Conservation (phyloP, 2,329 filamentous ascomycete genomes). For the Dactylellina leptospora region DNA sequence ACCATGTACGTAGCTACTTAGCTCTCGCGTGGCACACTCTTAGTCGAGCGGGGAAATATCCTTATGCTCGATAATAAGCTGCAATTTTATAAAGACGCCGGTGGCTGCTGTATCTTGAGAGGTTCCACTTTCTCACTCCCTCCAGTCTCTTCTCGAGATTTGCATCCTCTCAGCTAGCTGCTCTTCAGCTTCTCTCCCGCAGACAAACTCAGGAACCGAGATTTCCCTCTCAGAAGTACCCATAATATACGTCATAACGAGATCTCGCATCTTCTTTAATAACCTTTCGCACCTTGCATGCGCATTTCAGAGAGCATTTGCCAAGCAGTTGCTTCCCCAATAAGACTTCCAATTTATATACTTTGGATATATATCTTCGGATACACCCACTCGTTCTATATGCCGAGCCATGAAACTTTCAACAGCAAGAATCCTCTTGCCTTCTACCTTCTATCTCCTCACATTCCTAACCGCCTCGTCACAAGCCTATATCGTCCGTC, state of each 20-base stretch:
- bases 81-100: conserved; percentile 38
- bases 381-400: background rate
- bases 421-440: conserved; percentile 43
- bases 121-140: conserved; percentile 26
- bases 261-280: background rate
- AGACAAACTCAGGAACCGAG: background rate
- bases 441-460: conserved; percentile 49
- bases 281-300: background rate
- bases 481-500: conserved; percentile 20
- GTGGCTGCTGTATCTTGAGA: conserved; percentile 24
- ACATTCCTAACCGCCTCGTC: conserved; percentile 30
- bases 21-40: conserved; percentile 42
- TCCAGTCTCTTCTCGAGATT: background rate
- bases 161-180: background rate
- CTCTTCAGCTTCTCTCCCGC: too few relatives aligned
- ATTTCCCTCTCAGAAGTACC: background rate
- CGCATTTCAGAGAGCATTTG: background rate
- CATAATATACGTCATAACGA: background rate
- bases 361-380: background rate
- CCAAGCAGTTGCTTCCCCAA: background rate
- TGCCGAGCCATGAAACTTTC: conserved; percentile 33
- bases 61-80: background rate
- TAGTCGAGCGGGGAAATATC: conserved; percentile 8
- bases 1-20: too few relatives aligned
- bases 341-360: background rate